Evolutionary conservation across 768 basidiomycete genomes (phyloP).

Genomic region (Tricholoma flavovirens): DNA sequence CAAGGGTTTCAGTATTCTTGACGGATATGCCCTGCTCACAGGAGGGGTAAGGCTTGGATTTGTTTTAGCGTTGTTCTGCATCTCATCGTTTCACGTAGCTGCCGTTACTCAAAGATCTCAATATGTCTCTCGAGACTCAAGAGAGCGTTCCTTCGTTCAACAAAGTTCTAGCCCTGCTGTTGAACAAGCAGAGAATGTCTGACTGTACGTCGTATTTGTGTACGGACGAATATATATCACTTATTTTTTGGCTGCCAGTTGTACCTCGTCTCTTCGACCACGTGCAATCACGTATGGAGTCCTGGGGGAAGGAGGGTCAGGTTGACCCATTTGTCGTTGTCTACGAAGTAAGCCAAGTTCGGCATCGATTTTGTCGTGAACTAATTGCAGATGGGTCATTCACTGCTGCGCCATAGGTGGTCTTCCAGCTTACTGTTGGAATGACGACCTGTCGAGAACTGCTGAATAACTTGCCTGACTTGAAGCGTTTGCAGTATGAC

Average conservation of each 20-base stretch:
- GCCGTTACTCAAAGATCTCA: slow-evolving; percentile 22
- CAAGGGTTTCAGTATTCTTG: slow-evolving; percentile 22
- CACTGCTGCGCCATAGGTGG: slow-evolving; percentile 12
- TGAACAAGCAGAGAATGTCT: slow-evolving; percentile 10
- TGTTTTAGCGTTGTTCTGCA: not conserved
- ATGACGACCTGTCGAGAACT: slow-evolving; percentile 26
- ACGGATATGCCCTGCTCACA: slow-evolving; percentile 31
- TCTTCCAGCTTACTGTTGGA: slow-evolving; percentile 26
- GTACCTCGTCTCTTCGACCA: slow-evolving; percentile 20
- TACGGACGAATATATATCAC: too few relatives aligned
- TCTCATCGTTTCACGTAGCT: slow-evolving; percentile 1
- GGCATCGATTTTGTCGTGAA: too few relatives aligned
- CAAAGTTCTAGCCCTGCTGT: slow-evolving; percentile 9
- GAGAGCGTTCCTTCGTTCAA: slow-evolving; percentile 20
- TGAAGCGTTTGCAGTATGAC: slow-evolving; percentile 15
- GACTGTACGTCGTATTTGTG: slow-evolving; percentile 5
- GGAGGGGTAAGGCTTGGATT: slow-evolving; percentile 18
- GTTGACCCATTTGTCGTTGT: slow-evolving; percentile 22
- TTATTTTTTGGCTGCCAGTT: slow-evolving; percentile 5
- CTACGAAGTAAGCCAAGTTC: slow-evolving; percentile 14
- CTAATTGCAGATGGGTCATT: not conserved
- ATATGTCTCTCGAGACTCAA: slow-evolving; percentile 7
- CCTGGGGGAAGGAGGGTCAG: slow-evolving; percentile 19
- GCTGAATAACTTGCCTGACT: slow-evolving; percentile 12
- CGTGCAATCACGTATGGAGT: slow-evolving; percentile 15